Evolutionary conservation across 2,329 filamentous ascomycete genomes (phyloP), one percentile per base, ranked within the genome.

Genomic region (Pseudocercospora fijiensis): DNA sequence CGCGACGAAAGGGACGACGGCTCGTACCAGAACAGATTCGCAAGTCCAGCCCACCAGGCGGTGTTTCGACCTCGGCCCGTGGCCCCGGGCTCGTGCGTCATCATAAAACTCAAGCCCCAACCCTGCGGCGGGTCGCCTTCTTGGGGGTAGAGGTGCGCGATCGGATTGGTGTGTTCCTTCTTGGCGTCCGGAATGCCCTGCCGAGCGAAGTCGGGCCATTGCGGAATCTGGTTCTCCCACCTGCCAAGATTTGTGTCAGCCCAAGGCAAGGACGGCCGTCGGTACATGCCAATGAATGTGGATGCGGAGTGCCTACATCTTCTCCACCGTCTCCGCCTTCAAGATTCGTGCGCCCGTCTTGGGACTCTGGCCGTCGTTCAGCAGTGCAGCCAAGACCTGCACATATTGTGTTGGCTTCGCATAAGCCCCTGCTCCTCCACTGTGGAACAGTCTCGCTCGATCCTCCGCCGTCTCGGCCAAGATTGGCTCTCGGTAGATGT

Each of bases 321-420:
- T 75, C 11, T 87, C 80, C 0, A 91, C 83, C 0, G 86, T 89
- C 28, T 81, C 77, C 16, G 81, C 78, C 20, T 79, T 77, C 6
- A 91, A 78, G 30, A 91, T 82, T 58, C 79, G 78, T 0, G 74
- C 73, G 1, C 83, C 82, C 0, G 86, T 90, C 0, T 69, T 79
- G 0, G 88, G 85, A 33, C 82, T 86, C 0, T 78, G 83, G 52
- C 89, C 88, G 65, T 88, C 78, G 71, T 91, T 91, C 26, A 90
- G 76, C 1, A 91, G 76, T 0, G 82, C 80, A 0, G 85, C 81
- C 2, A 91, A 80, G 22, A 90, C 81, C 85, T 86, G 82, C 61
- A 80, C 79, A 69, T 88, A 90, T 52, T 90, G 86, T 8, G 80
- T 79, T 0, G 86, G 86, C 64, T 76, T 78, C 2, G 85, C 83